Conservation (phyloP, 192 early-diverging fungal species). For the Backusella macrospora region DNA sequence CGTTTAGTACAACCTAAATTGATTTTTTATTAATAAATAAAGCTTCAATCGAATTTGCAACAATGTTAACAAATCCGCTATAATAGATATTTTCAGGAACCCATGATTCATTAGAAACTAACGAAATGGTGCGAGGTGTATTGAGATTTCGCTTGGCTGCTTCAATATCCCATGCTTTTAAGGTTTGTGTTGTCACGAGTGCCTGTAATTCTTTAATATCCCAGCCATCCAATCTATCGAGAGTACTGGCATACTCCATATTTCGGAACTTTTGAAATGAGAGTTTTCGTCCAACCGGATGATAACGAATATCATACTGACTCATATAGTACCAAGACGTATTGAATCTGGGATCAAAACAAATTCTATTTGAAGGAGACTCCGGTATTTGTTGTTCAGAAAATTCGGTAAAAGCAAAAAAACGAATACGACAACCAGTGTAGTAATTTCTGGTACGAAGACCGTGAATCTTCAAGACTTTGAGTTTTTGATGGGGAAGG, state of each 20-base stretch:
- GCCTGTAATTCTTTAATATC: slow-evolving; percentile 12
- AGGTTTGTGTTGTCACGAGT: slow-evolving; percentile 9
- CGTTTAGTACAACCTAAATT: slow-evolving; percentile 5
- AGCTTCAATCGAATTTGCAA: neutral
- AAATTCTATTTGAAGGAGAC: neutral
- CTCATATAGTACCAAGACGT: slow-evolving; percentile 19
- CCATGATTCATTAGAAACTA: neutral
- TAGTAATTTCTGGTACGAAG: slow-evolving; percentile 18
- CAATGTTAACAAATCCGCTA: slow-evolving; percentile 19
- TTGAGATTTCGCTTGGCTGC: neutral
- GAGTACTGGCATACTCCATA: slow-evolving; percentile 9
- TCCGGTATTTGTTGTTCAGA: neutral
- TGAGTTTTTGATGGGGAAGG: slow-evolving; percentile 9
- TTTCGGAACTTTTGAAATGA: slow-evolving; percentile 19
- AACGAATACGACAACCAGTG: slow-evolving; percentile 10
- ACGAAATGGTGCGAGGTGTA: neutral
- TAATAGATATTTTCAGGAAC: slow-evolving; percentile 20
- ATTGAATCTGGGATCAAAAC: slow-evolving; percentile 1
- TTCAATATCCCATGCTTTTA: slow-evolving; percentile 20
- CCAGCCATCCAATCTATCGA: slow-evolving; percentile 6
- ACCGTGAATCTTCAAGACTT: neutral
- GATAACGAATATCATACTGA: slow-evolving; percentile 14
- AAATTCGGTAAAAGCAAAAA: slow-evolving; percentile 4
- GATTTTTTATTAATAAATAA: slow-evolving; percentile 10
- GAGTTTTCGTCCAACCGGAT: slow-evolving; percentile 15